Evolutionary conservation across 2,329 filamentous ascomycete genomes (phyloP).

Genomic region (Didymosphaeria variabile): DNA sequence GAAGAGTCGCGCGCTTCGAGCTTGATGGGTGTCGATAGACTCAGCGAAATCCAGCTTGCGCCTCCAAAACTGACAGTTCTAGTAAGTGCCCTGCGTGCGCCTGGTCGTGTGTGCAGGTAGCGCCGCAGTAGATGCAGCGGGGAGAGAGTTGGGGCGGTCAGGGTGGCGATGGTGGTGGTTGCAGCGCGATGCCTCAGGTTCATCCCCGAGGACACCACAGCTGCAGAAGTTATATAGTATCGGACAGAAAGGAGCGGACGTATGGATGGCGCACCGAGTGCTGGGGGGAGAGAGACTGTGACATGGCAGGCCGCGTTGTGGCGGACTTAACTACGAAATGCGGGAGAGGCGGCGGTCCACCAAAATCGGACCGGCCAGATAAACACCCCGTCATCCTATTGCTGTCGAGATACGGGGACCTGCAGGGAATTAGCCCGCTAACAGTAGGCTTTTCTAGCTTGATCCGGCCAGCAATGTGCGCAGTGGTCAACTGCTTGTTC

Average conservation of each 20-base stretch:
- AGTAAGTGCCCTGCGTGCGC: conserved; percentile 30
- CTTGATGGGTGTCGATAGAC: conserved; percentile 39
- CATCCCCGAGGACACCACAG: conserved; percentile 18
- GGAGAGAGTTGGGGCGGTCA: conserved; percentile 43
- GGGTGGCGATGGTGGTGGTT: conserved; percentile 37
- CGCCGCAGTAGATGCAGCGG: conserved; percentile 48
- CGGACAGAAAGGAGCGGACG: conserved; percentile 13
- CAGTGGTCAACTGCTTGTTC: not conserved
- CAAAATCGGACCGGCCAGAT: conserved; percentile 1
- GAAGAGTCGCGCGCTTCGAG: conserved; percentile 35
- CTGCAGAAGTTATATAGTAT: conserved; percentile 16
- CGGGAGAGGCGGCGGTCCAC: conserved; percentile 5
- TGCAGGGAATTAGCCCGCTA: not conserved
- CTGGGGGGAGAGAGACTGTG: not conserved
- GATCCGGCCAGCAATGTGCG: not conserved
- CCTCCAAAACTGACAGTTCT: conserved; percentile 43
- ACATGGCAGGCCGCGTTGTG: conserved; percentile 9
- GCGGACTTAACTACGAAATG: conserved; percentile 16
- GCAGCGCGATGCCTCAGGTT: conserved; percentile 25
- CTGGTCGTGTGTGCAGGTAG: conserved; percentile 32
- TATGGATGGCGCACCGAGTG: conserved; percentile 6
- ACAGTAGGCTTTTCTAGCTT: conserved; percentile 4
- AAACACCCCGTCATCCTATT: not conserved
- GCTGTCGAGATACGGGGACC: not conserved
- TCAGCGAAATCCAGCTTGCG: conserved; percentile 42